These are phyloP conservation scores for Leccinum truebloodii DNA, from an alignment of 768 basidiomycete species.

Conservation along the genomic window DNA sequence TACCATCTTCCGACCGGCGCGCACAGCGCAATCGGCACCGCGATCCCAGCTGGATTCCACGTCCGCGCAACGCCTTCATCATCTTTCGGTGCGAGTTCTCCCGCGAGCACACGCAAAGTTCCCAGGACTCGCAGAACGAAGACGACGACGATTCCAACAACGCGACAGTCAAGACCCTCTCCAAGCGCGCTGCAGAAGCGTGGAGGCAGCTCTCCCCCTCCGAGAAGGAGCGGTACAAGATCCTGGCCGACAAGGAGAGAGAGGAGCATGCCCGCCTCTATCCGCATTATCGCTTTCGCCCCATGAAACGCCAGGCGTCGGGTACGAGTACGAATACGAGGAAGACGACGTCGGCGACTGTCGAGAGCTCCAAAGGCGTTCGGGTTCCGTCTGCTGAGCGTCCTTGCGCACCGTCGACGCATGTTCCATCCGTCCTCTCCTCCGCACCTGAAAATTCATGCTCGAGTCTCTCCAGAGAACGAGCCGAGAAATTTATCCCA, in stretches of 20 bases:
- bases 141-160: constrained; percentile 17
- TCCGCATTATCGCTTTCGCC: constrained; percentile 66
- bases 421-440: constrained; percentile 20
- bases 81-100: constrained; percentile 71
- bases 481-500: not conserved
- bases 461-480: constrained; percentile 7
- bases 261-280: constrained; percentile 55
- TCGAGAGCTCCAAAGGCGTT: constrained; percentile 14
- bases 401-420: not conserved
- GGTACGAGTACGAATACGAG: not conserved
- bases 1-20: no score
- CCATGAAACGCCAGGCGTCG: constrained; percentile 42
- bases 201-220: constrained; percentile 61
- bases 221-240: constrained; percentile 51
- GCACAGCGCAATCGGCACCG: constrained; percentile 41
- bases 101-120: constrained; percentile 41
- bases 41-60: constrained; percentile 61
- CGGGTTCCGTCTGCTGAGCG: constrained; percentile 5
- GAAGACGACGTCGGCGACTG: constrained; percentile 15
- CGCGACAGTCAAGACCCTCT: constrained; percentile 54
- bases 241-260: constrained; percentile 55
- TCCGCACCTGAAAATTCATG: constrained; percentile 4
- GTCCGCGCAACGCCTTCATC: constrained; percentile 72
- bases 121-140: constrained; percentile 37
- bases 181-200: constrained; percentile 74